These are phyloP conservation scores for Triticum urartu DNA, from an alignment of 176 grass and related monocot genomes.

Conservation along the genomic window DNA sequence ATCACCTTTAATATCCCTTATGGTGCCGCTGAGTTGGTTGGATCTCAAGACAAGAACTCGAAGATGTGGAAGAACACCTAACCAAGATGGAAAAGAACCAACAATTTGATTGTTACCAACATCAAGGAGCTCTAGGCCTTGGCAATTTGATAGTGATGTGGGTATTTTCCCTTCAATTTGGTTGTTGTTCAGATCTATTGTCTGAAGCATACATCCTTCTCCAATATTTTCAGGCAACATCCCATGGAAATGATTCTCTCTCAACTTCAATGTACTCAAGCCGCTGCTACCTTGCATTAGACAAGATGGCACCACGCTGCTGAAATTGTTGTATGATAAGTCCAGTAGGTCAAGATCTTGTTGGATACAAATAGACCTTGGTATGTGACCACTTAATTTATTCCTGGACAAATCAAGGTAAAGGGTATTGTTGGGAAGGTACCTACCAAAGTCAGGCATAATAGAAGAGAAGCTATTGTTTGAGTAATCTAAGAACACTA, in stretches of 20 bases:
- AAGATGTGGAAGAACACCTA: slow-evolving; percentile 8
- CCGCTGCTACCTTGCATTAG: background rate
- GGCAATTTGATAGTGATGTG: background rate
- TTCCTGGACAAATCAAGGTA: slow-evolving; percentile 17
- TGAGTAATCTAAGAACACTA: slow-evolving; percentile 20
- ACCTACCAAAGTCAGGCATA: background rate
- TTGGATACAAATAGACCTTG: slow-evolving; percentile 28
- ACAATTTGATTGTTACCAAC: slow-evolving; percentile 19
- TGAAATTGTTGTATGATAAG: slow-evolving; percentile 33
- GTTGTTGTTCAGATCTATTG: slow-evolving; percentile 34
- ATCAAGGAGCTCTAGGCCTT: background rate
- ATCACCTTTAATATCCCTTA: background rate
- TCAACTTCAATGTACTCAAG: background rate
- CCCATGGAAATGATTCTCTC: background rate
- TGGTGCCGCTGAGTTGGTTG: background rate
- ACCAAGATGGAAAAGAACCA: slow-evolving; percentile 32
- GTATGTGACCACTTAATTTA: slow-evolving; percentile 21
- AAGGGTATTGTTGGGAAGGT: background rate
- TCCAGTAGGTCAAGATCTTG: background rate
- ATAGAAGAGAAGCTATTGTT: slow-evolving; percentile 8
- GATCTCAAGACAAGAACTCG: slow-evolving; percentile 24
- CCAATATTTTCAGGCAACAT: background rate
- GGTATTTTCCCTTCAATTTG: slow-evolving; percentile 7
- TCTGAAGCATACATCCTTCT: background rate
- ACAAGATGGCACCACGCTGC: slow-evolving; percentile 11